Conservation (phyloP, 257 asterid genomes). For the Perilla frutescens region DNA sequence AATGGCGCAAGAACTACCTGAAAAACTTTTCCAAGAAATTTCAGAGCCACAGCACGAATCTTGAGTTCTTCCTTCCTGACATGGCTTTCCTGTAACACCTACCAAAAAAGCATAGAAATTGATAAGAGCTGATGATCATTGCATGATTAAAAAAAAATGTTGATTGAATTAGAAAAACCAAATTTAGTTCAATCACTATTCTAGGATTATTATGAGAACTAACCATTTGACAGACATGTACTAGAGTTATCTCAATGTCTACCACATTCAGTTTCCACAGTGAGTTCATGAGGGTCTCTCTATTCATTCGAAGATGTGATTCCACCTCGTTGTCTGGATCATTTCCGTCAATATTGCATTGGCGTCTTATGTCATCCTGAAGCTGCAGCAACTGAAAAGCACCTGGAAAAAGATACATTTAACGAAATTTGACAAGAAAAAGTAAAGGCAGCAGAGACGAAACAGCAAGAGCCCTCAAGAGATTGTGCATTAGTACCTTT, state of each 20-base stretch:
- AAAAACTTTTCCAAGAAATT: constrained; percentile 71
- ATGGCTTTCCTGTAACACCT: constrained; percentile 79
- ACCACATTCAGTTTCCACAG: constrained; percentile 93
- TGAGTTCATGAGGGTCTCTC: constrained; percentile 73
- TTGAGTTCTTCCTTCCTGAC: constrained; percentile 65
- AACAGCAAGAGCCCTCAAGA: neutral
- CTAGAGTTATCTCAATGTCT: constrained; percentile 81
- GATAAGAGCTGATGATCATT: neutral
- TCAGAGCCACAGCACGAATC: constrained; percentile 69
- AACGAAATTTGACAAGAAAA: neutral
- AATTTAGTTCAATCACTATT: neutral
- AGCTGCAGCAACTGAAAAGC: constrained; percentile 95
- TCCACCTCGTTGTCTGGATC: constrained; percentile 70
- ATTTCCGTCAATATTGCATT: constrained; percentile 64
- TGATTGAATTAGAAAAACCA: neutral
- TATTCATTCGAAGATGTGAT: constrained; percentile 70
- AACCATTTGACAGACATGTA: constrained; percentile 89
- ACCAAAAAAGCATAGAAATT: constrained; percentile 18
- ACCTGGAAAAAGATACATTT: constrained; percentile 47
- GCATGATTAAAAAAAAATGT: neutral
- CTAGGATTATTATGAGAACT: constrained; percentile 1
- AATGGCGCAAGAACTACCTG: constrained; percentile 44
- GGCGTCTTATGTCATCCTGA: constrained; percentile 77
- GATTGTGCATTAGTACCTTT: constrained; percentile 49
- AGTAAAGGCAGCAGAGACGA: neutral